Evolutionary conservation across 768 basidiomycete species (phyloP).

Genomic region (Leucocoprinus leucothites): DNA sequence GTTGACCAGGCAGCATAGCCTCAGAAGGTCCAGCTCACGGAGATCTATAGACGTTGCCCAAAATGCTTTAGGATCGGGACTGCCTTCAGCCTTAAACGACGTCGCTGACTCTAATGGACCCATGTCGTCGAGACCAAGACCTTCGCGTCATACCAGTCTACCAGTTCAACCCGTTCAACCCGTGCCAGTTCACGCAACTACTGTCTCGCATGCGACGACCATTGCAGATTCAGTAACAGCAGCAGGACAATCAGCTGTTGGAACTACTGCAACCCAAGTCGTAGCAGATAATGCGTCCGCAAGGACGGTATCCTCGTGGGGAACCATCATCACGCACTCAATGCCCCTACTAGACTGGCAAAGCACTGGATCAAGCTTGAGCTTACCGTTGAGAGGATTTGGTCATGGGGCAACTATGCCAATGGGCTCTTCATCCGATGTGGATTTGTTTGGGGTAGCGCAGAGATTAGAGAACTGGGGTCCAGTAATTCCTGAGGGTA

Average conservation of each 20-base stretch:
- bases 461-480: background rate
- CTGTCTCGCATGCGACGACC: background rate
- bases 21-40: background rate
- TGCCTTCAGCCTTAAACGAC: background rate
- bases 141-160: background rate
- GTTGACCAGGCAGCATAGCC: background rate
- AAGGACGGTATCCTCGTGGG: slow-evolving; percentile 3
- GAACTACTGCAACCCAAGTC: background rate
- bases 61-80: slow-evolving; percentile 1
- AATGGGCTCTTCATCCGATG: background rate
- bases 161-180: background rate
- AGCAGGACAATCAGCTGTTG: background rate
- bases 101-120: background rate
- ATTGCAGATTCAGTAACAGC: background rate
- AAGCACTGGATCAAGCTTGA: slow-evolving; percentile 1
- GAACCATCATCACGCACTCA: slow-evolving; percentile 5
- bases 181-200: background rate
- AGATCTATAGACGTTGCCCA: background rate
- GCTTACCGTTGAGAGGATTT: background rate
- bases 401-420: background rate
- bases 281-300: background rate
- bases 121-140: background rate
- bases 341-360: slow-evolving; percentile 4
- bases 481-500: background rate
- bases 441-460: too few species aligned